Base-by-base conservation (phyloP, 2,329 filamentous ascomycete species). In the Nemania diffusa region DNA sequence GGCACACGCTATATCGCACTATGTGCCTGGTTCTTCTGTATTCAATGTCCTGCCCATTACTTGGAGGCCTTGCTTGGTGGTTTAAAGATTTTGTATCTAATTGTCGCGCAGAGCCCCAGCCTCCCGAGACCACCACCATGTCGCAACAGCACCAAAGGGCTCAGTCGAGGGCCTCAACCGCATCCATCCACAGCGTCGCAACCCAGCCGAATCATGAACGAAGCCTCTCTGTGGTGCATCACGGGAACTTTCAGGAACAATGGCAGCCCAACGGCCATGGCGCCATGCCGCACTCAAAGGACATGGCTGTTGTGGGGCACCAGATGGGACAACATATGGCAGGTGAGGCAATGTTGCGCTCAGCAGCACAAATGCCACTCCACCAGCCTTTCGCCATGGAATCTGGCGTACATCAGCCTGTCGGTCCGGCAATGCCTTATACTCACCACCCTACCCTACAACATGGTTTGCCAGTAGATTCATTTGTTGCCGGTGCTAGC, bases 261-360 rank as follows among this genome's bases (percentile, higher is more conserved):
- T 88, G 86, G 86, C 73, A 84, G 58, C 68, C 79, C 58, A 83
- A 80, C 69, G 81, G 81, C 57, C 82, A 84, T 69, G 73, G 71
- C 57, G 44, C 52, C 22, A 60, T 73, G 37, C 57, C 64, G 37
- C 82, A 83, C 60, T 73, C 79, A 9, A 82, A 82, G 73, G 81
- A 83, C 55, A 81, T 87, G 69, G 74, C 77, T 7, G 74, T 78
- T 11, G 76, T 77, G 7, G 73, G 60, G 29, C 66, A 67, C 17
- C 66, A 69, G 52, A 67, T 69, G 64, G 64, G 57, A 11, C 65
- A 68, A 32, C 70, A 84, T 60, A 83, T 90, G 81, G 83, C 85
- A 2, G 79, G 85, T 26, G 88, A 90, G 71, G 87, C 88, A 67
- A 84, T 90, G 55, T 79, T 90, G 68, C 85, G 88, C 63, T 84